Evolutionary conservation across 1,284 basidiomycete genomes (phyloP).

Genomic region (Pseudozyma thailandica): DNA sequence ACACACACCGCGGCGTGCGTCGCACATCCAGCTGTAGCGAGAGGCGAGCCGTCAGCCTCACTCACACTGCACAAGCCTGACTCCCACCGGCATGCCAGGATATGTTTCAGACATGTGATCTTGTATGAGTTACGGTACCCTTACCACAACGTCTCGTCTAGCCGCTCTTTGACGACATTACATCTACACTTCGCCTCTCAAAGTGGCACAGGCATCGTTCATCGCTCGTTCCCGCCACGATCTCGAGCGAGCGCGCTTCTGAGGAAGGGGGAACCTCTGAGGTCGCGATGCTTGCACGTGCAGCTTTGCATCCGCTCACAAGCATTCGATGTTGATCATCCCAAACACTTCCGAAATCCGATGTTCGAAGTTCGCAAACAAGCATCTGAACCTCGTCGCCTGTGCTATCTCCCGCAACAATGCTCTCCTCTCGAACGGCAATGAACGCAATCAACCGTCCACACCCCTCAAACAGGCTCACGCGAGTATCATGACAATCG

Average conservation of each 20-base stretch:
- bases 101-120: conserved; percentile 32
- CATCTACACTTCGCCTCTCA: too few species aligned
- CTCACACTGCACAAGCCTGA: conserved; percentile 1
- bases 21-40: too few species aligned
- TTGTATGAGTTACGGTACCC: not conserved
- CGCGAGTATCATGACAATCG: too few species aligned
- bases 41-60: not conserved
- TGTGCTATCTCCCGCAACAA: not conserved
- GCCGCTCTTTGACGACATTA: not conserved
- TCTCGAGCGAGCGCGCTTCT: too few species aligned
- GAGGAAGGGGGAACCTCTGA: too few species aligned
- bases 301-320: not conserved
- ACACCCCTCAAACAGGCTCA: not conserved
- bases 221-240: too few species aligned
- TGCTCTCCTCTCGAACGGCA: not conserved
- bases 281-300: conserved; percentile 15
- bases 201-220: too few species aligned
- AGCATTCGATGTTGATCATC: not conserved
- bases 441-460: not conserved
- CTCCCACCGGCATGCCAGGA: conserved; percentile 13
- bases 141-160: conserved; percentile 1
- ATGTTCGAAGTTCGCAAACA: not conserved
- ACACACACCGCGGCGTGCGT: not conserved
- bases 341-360: conserved; percentile 7
- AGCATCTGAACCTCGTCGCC: not conserved